Conservation (phyloP, 129 eudicot species). For the Saposhnikovia divaricata region DNA sequence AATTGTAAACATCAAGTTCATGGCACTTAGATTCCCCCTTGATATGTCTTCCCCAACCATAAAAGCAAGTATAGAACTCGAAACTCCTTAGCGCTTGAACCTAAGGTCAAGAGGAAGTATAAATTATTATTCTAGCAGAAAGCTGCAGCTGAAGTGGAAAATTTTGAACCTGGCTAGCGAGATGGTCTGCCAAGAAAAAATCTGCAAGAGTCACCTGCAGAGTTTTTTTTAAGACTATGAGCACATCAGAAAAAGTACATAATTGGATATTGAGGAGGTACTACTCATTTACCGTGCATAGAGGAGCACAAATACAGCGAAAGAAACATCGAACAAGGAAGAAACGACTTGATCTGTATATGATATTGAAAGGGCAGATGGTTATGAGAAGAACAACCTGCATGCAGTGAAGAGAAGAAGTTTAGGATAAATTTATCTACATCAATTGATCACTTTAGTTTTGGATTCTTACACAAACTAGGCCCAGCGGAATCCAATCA, state of each 20-base stretch:
- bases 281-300: conserved; percentile 49
- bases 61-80: conserved; percentile 72
- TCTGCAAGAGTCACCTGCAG: conserved; percentile 68
- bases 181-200: conserved; percentile 84
- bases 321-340: conserved; percentile 43
- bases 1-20: conserved; percentile 39
- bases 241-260: neutral
- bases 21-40: conserved; percentile 38
- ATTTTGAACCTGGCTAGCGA: conserved; percentile 64
- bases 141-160: conserved; percentile 1
- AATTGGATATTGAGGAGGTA: neutral
- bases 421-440: neutral
- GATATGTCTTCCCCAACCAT: conserved; percentile 28
- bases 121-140: neutral
- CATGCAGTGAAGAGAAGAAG: conserved; percentile 17
- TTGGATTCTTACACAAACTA: conserved; percentile 41
- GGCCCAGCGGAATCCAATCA: conserved; percentile 55
- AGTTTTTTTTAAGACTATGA: neutral
- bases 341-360: conserved; percentile 72
- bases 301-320: conserved; percentile 78
- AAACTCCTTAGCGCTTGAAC: conserved; percentile 68
- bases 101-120: conserved; percentile 32
- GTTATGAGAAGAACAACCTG: conserved; percentile 50
- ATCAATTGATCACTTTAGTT: neutral
- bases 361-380: conserved; percentile 61